Evolutionary conservation across 352 stramenopile genomes (phyloP).

Genomic region (Globisporangium recalcitrans): DNA sequence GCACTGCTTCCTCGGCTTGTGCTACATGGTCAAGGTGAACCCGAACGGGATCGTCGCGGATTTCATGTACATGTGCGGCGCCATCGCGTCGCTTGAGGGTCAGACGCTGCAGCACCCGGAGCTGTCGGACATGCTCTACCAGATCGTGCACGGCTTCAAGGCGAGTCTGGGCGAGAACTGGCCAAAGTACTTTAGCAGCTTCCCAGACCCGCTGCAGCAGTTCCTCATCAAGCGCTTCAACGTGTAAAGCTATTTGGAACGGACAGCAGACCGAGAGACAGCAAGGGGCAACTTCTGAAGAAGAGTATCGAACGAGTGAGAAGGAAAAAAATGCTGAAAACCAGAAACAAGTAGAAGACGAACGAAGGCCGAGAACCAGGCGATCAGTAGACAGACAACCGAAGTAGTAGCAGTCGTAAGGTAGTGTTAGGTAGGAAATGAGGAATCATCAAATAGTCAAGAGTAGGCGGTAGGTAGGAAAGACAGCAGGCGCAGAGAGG

Average conservation of each 20-base stretch:
- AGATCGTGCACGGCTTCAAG: conserved; percentile 89
- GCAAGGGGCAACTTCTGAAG: background rate
- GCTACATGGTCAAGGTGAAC: conserved; percentile 90
- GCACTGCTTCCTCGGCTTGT: conserved; percentile 86
- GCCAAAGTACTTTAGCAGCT: conserved; percentile 80
- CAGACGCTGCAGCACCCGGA: conserved; percentile 71
- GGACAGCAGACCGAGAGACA: background rate
- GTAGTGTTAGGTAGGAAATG: conserved; percentile 1
- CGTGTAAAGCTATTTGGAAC: conserved; percentile 32
- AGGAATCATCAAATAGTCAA: conserved; percentile 1
- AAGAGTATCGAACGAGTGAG: background rate
- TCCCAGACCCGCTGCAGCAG: conserved; percentile 72
- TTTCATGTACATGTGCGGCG: conserved; percentile 89
- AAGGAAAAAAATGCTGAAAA: background rate
- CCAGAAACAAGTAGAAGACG: background rate
- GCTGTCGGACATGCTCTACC: conserved; percentile 82
- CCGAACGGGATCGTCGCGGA: conserved; percentile 82
- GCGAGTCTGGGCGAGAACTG: conserved; percentile 83
- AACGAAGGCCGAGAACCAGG: background rate
- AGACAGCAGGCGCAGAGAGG: background rate
- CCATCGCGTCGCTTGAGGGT: conserved; percentile 82
- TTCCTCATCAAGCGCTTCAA: conserved; percentile 83
- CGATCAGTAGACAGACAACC: background rate
- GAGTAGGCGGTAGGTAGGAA: background rate
- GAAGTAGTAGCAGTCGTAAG: background rate